Evolutionary conservation across 1,284 basidiomycete species (phyloP).

Genomic region (Malassezia furfur): DNA sequence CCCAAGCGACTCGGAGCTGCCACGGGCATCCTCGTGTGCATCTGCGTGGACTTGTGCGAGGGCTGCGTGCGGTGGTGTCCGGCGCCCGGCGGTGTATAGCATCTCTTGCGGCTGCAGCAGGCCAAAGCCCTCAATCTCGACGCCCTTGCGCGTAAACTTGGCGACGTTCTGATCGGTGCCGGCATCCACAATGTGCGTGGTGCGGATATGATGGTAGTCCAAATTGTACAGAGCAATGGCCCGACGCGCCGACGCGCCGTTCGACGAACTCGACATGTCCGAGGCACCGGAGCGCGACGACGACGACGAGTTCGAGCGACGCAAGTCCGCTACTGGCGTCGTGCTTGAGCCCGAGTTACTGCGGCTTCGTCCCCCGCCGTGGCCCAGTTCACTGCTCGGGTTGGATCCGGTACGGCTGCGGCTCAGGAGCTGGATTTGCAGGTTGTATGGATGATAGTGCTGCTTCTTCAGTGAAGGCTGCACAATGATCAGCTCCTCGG

Average conservation of each 20-base stretch:
- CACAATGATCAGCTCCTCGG: conserved; percentile 44
- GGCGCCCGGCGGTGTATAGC: background rate
- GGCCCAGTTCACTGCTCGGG: conserved; percentile 16
- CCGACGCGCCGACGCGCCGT: conserved; percentile 50
- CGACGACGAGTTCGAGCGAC: conserved; percentile 18
- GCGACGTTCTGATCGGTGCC: conserved; percentile 91
- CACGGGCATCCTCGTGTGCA: background rate
- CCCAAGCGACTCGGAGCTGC: background rate
- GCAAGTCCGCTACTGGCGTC: conserved; percentile 13
- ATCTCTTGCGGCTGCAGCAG: conserved; percentile 45
- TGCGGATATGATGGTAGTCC: conserved; percentile 81
- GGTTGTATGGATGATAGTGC: conserved; percentile 75
- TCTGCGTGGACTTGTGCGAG: too few relatives aligned
- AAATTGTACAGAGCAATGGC: conserved; percentile 91
- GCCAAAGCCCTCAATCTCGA: conserved; percentile 49
- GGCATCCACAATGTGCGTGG: conserved; percentile 78
- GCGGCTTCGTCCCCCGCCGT: background rate
- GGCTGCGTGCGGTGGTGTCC: conserved; percentile 24
- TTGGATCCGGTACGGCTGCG: background rate
- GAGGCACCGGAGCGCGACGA: conserved; percentile 8
- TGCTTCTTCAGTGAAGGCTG: conserved; percentile 74
- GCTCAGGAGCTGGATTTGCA: conserved; percentile 78
- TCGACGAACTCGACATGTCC: conserved; percentile 4
- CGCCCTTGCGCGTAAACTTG: conserved; percentile 70
- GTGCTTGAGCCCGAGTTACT: conserved; percentile 11